Percentiles rank a stretch among this genome's conserved stretches.
Conservation (phyloP, 164 flowering plant genomes). For the Saururus chinensis region DNA sequence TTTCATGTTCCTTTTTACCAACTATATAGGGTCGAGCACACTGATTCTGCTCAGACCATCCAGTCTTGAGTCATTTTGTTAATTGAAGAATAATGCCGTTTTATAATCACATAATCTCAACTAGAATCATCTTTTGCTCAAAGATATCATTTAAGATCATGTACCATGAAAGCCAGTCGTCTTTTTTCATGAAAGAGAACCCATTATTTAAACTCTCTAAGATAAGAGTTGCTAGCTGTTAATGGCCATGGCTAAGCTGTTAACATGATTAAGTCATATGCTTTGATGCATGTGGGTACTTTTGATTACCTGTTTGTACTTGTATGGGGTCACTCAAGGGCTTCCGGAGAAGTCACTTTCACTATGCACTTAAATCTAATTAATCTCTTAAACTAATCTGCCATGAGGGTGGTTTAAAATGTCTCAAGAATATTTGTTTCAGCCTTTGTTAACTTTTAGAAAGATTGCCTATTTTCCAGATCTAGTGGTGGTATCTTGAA, state of each 20-base stretch:
- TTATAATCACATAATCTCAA: no score
- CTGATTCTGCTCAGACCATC: no score
- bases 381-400: neutral
- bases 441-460: neutral
- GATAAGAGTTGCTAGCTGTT: neutral
- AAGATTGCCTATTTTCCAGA: no score
- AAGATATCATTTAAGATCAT: no score
- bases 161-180: neutral
- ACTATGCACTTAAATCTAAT: neutral
- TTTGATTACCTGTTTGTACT: neutral
- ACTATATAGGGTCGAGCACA: no score
- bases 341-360: neutral
- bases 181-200: neutral
- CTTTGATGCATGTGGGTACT: neutral
- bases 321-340: neutral
- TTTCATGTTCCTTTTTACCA: no score
- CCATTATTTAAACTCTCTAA: neutral
- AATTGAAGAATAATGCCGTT: no score
- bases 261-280: neutral
- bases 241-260: neutral
- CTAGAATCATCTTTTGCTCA: no score
- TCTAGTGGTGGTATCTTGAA: no score
- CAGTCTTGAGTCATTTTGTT: no score
- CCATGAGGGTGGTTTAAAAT: neutral
- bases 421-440: neutral